These are phyloP conservation scores for Selaginella tamariscina DNA, from an alignment of 75 land plant genomes.

Conservation along the genomic window DNA sequence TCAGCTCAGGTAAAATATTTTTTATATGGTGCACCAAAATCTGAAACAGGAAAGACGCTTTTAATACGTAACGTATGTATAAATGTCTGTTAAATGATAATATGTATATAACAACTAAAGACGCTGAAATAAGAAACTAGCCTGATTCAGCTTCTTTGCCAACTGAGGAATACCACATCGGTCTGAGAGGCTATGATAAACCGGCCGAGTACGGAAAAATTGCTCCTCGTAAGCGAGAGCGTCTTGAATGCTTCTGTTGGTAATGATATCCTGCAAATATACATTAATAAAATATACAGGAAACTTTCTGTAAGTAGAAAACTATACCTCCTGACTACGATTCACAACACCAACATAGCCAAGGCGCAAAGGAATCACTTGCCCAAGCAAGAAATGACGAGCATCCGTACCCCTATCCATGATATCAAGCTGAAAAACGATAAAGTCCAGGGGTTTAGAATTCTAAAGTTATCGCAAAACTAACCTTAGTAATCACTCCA, in stretches of 20 bases:
- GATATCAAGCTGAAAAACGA: constrained; percentile 28
- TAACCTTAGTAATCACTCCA: constrained; percentile 37
- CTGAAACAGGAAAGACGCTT: not conserved
- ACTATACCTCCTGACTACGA: constrained; percentile 33
- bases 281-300: not conserved
- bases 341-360: constrained; percentile 37
- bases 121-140: constrained; percentile 11
- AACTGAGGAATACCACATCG: constrained; percentile 39
- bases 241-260: constrained; percentile 21
- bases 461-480: constrained; percentile 5
- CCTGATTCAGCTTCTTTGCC: constrained; percentile 35
- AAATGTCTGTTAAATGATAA: not conserved
- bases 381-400: constrained; percentile 28
- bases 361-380: constrained; percentile 30
- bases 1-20: constrained; percentile 29
- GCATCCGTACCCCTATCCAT: constrained; percentile 43
- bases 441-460: not conserved
- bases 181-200: constrained; percentile 28
- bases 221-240: constrained; percentile 23
- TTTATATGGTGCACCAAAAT: constrained; percentile 33
- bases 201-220: constrained; percentile 21
- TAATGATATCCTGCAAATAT: constrained; percentile 18
- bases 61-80: not conserved
- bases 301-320: not conserved
- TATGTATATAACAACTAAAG: not conserved